Base-by-base conservation (phyloP, 75 land plant genomes). In the Azolla pinnata region DNA sequence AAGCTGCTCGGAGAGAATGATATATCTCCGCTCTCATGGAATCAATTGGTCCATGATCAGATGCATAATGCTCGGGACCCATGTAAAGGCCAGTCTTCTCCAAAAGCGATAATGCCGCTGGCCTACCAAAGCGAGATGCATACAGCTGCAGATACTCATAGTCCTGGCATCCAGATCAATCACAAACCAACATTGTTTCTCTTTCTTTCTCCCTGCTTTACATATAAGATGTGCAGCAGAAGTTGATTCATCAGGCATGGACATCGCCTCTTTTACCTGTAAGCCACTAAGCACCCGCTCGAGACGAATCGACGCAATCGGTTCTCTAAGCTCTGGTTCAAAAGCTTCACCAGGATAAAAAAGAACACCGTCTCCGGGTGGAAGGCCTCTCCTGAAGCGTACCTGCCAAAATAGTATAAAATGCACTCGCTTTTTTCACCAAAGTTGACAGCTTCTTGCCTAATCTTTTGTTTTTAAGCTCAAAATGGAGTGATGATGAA, bases 321-420 rank as follows among this genome's bases (percentile, higher is more conserved):
- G 97, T 42, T 82, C 53, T 48, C 61, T 76, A 19, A 50, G 29
- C 28, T 82, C 84, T 1, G 78, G 61, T 30, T 83, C 78, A 69
- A 88, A 92, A 10, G 88, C 96, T 61, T 92, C 85, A 50, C 97
- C 97, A 34, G 97, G 97, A 70, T 92, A 92, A 62, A 67, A 92
- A 38, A 92, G 58, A n/a, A 88, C 96, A 14, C 97, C 97, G 70
- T 92, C 97, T 27, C 97, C 97, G 29, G 97, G 96, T 29, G 97
- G 97, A 14, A 92, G 81, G 31, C 97, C 97, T 23, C 87, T 86
- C 21, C 97, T 77, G 44, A 92, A 92, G 50, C 75, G 81, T 63
- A 92, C 83, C 97, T 92, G 81, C n/a, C n/a, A n/a, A n/a, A n/a
- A n/a, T n/a, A n/a, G n/a, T n/a, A n/a, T n/a, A n/a, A n/a, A n/a